Percentiles rank a stretch among this genome's conserved stretches.
Evolutionary conservation across 2,329 filamentous ascomycete genomes (phyloP).

Genomic region (Herpotrichia juniperi): DNA sequence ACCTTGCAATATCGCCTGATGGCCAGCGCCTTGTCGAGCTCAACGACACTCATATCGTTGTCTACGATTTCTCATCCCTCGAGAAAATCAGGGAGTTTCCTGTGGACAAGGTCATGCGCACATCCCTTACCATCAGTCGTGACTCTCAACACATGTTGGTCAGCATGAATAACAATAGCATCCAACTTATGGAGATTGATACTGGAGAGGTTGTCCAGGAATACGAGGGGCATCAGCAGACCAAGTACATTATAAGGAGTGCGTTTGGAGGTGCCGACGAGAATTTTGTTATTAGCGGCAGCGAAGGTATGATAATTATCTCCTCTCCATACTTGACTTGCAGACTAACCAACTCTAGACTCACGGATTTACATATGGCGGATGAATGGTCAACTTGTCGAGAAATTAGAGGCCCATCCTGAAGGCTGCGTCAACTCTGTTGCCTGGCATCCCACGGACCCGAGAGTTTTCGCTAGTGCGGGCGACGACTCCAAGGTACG

Average conservation of each 20-base stretch:
- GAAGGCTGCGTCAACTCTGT: slow-evolving; percentile 83
- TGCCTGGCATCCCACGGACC: slow-evolving; percentile 84
- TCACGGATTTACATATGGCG: slow-evolving; percentile 87
- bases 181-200: slow-evolving; percentile 78
- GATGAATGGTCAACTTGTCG: slow-evolving; percentile 77
- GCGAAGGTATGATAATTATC: slow-evolving; percentile 70
- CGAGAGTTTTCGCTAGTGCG: slow-evolving; percentile 85
- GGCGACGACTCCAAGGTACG: slow-evolving; percentile 85
- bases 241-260: slow-evolving; percentile 79
- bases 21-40: slow-evolving; percentile 81
- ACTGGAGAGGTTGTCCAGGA: slow-evolving; percentile 73
- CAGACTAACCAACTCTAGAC: slow-evolving; percentile 51
- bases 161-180: slow-evolving; percentile 77
- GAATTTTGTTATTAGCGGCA: slow-evolving; percentile 89
- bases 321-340: slow-evolving; percentile 3
- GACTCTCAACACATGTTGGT: slow-evolving; percentile 84
- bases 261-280: slow-evolving; percentile 88
- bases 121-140: slow-evolving; percentile 79
- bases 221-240: slow-evolving; percentile 78
- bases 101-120: slow-evolving; percentile 71
- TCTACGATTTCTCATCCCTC: slow-evolving; percentile 80
- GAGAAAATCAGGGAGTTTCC: slow-evolving; percentile 77
- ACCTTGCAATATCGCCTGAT: slow-evolving; percentile 81
- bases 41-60: slow-evolving; percentile 72
- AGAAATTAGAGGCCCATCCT: slow-evolving; percentile 75